Percentiles rank a stretch among this genome's conserved stretches.
phyloP scores from a whole-genome alignment of 805 yeast genomes.

The Zygotorulaspora chibaensis region DNA sequence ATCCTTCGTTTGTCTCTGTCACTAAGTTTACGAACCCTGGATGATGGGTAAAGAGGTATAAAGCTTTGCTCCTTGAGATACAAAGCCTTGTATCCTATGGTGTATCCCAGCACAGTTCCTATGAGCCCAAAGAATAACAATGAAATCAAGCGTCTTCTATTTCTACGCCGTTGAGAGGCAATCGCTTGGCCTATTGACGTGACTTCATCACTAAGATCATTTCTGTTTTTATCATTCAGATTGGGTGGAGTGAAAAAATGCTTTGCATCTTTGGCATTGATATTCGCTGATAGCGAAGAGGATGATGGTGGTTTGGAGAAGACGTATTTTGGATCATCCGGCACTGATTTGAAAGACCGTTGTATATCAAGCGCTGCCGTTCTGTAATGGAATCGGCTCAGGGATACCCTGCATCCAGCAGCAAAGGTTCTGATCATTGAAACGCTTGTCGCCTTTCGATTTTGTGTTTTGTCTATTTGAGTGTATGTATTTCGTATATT shows the following conservation, averaged over 20 bases:
- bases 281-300: conserved; percentile 4
- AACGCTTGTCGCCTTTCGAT: not conserved
- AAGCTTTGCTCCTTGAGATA: conserved; percentile 25
- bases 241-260: conserved; percentile 27
- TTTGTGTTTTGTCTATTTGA: not conserved
- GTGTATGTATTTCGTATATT: not conserved
- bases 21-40: conserved; percentile 24
- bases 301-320: conserved; percentile 21
- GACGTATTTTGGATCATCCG: conserved; percentile 20
- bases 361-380: not conserved
- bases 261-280: conserved; percentile 16
- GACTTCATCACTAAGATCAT: conserved; percentile 4
- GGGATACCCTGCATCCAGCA: not conserved
- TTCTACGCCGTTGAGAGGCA: conserved; percentile 17
- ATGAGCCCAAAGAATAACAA: conserved; percentile 16
- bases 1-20: conserved; percentile 21
- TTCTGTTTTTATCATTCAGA: conserved; percentile 1
- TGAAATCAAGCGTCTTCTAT: conserved; percentile 15
- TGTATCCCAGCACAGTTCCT: conserved; percentile 26
- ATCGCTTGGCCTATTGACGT: conserved; percentile 21
- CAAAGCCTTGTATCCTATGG: conserved; percentile 28
- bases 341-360: conserved; percentile 5
- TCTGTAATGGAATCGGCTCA: not conserved
- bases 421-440: not conserved
- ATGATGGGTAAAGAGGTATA: conserved; percentile 26